phyloP scores from a whole-genome alignment of 2,329 filamentous ascomycete species.

The Dactylonectria macrodidyma region DNA sequence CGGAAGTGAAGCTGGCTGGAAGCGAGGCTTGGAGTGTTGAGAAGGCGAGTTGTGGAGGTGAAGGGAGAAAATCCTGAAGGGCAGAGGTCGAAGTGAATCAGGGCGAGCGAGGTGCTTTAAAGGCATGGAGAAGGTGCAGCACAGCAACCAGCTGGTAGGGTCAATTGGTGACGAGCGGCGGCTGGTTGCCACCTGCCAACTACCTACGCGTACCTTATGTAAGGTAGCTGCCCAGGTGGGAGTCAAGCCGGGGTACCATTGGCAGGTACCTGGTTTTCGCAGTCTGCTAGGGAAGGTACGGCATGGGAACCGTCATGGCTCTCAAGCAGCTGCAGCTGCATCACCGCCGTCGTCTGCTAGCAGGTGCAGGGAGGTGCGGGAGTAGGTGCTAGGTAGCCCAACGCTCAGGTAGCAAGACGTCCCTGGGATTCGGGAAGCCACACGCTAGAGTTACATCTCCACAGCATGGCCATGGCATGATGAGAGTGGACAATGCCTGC shows the following conservation, averaged over 20 bases:
- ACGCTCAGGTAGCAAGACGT: constrained; percentile 28
- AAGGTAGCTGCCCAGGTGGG: constrained; percentile 8
- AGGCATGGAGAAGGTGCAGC: constrained; percentile 37
- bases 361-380: constrained; percentile 33
- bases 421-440: not conserved
- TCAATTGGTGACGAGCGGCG: constrained; percentile 40
- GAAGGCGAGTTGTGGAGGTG: constrained; percentile 44
- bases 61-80: constrained; percentile 38
- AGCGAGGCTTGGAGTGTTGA: constrained; percentile 28
- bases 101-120: constrained; percentile 45
- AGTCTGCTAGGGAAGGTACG: constrained; percentile 30
- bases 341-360: constrained; percentile 20
- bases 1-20: constrained; percentile 34
- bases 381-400: constrained; percentile 32
- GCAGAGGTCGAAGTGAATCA: constrained; percentile 38
- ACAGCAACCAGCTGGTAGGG: constrained; percentile 34
- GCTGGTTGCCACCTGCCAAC: constrained; percentile 34
- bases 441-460: constrained; percentile 31
- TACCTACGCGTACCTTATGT: constrained; percentile 5
- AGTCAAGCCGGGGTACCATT: constrained; percentile 18
- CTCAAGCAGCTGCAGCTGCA: constrained; percentile 12
- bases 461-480: constrained; percentile 12
- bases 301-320: constrained; percentile 28
- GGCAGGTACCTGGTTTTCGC: constrained; percentile 2
- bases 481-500: constrained; percentile 25